Base-by-base conservation (phyloP, 2,329 filamentous ascomycete species). In the Arthrobotrys sinensis region DNA sequence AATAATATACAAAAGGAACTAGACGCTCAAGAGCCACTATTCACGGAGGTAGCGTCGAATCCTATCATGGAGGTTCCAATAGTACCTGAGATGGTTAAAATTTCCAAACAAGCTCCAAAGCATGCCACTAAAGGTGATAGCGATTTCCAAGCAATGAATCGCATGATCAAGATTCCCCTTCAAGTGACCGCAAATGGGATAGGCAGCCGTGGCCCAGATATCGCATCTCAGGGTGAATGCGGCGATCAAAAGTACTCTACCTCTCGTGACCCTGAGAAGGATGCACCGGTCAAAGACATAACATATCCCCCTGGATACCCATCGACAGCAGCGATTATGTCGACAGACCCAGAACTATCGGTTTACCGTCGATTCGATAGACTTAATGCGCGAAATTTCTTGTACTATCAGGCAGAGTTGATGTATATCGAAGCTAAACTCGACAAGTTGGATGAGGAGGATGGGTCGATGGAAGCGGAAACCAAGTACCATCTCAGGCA, bases 291-390 rank as follows among this genome's bases (percentile, higher is more conserved):
- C 8, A 36, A 63, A 62, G 21, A 36, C 38, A 11, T 62, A 6
- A 71, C 65, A 14, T 77, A 55, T 40, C 66, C 73, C 4, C 73
- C 73, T 1, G 73, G 73, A 36, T 77, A 77, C 16, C 73, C 73
- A 14, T 77, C 73, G 2, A 77, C 73, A 0, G 73, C 73, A 1
- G 73, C 73, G 1, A 77, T 77, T 7, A 71, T 77, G 28, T 77
- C 73, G 4, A 77, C 73, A 6, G 72, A 76, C 14, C 4, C 72
- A 16, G 72, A 76, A 16, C 28, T 76, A 16, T 76, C 72, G 3
- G 72, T 76, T 0, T 76, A 76, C 19, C 72, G 72, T 24, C 72
- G 72, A 14, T 76, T 76, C 46, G 72, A 76, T 32, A 55, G 72
- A 28, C 38, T 76, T 0, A 76, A 69, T 43, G 57, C 72, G 4